phyloP scores from a whole-genome alignment of 163 green algal species.

The Chlorella variabilis region DNA sequence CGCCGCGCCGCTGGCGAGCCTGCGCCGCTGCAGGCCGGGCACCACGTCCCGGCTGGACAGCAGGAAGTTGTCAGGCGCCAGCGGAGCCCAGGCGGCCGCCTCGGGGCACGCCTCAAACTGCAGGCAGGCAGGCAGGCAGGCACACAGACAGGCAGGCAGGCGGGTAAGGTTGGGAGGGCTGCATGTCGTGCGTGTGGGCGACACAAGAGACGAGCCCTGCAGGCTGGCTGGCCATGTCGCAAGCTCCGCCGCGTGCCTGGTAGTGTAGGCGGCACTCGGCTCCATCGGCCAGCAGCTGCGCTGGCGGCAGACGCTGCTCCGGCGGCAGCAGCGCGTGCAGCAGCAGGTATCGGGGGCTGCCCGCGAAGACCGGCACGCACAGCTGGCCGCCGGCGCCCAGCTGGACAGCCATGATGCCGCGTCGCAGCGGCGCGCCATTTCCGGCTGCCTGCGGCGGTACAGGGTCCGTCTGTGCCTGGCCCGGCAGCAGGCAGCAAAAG shows the following conservation, averaged over 20 bases:
- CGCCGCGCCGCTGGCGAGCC: too few relatives aligned
- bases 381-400: background rate
- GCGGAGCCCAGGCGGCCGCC: background rate
- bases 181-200: too few relatives aligned
- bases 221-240: too few relatives aligned
- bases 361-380: slow-evolving; percentile 28
- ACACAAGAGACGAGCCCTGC: too few relatives aligned
- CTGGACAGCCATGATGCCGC: background rate
- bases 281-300: slow-evolving; percentile 24
- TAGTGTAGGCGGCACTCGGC: slow-evolving; percentile 30
- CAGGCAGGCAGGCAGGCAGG: background rate
- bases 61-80: slow-evolving; percentile 23
- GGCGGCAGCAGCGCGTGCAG: background rate
- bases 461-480: too few relatives aligned
- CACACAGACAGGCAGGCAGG: background rate
- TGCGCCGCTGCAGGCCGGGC: slow-evolving; percentile 15
- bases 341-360: slow-evolving; percentile 32
- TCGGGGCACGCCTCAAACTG: slow-evolving; percentile 30
- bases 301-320: background rate
- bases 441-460: background rate
- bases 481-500: background rate
- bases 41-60: slow-evolving; percentile 19
- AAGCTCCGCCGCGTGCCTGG: too few relatives aligned
- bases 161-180: too few relatives aligned
- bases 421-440: background rate